phyloP scores from a whole-genome alignment of 768 basidiomycete species.

The Mycena indigotica region DNA sequence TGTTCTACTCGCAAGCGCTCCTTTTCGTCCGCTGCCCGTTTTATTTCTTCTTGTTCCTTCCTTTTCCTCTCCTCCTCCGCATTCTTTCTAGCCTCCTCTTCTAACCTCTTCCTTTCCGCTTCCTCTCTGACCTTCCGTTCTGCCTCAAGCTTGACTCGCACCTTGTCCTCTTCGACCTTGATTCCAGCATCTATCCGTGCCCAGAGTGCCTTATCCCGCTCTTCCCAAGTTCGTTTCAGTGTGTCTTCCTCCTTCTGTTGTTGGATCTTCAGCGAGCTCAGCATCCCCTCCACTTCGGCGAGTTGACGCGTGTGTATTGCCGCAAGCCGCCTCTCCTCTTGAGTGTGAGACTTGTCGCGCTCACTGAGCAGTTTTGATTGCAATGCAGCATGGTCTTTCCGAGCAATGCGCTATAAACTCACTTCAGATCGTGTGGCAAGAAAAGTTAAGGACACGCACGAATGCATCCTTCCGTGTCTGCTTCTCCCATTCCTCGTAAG shows the following conservation, averaged over 20 bases:
- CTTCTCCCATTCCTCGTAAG: slow-evolving; percentile 61
- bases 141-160: slow-evolving; percentile 52
- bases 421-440: not conserved
- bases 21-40: slow-evolving; percentile 46
- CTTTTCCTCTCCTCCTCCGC: slow-evolving; percentile 45
- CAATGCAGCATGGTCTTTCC: slow-evolving; percentile 40
- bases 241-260: slow-evolving; percentile 49
- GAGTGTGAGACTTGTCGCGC: slow-evolving; percentile 45
- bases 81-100: slow-evolving; percentile 48
- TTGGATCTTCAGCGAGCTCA: slow-evolving; percentile 45
- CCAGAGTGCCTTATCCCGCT: slow-evolving; percentile 56
- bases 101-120: slow-evolving; percentile 46
- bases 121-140: slow-evolving; percentile 56
- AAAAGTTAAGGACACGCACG: slow-evolving; percentile 34
- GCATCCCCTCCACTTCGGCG: slow-evolving; percentile 49
- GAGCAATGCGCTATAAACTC: slow-evolving; percentile 42
- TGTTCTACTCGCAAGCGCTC: slow-evolving; percentile 44
- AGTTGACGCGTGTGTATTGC: slow-evolving; percentile 51
- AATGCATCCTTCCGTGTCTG: slow-evolving; percentile 54
- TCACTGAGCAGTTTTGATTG: slow-evolving; percentile 41
- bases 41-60: slow-evolving; percentile 50
- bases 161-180: slow-evolving; percentile 62
- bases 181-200: slow-evolving; percentile 66
- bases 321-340: slow-evolving; percentile 38
- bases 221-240: slow-evolving; percentile 49